Base-by-base conservation (phyloP, 495 filamentous ascomycete genomes). In the Penicillium desertorum region DNA sequence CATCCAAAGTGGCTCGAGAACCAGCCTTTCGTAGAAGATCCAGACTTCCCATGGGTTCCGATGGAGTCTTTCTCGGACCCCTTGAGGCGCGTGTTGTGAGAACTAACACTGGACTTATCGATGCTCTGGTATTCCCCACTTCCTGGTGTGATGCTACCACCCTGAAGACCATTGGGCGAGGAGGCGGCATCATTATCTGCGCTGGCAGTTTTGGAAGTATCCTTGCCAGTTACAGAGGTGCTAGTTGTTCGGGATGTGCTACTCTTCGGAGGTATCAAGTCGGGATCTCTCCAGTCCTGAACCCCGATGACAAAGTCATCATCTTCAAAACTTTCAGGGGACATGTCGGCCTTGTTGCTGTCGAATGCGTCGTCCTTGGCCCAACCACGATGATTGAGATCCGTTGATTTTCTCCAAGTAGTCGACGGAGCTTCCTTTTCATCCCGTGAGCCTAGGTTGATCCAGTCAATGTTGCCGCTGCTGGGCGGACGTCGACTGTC, bases 251-350 rank as follows among this genome's bases (percentile, higher is more conserved):
- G 53, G 34, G 70, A 58, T 8, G 62, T 58, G 20, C 69, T 74
- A 49, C 58, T 66, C 44, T 72, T 74, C 10, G 72, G 58, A 30
- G 70, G 66, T 45, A 91, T 80, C 17, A 95, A 75, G 65, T 95
- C 90, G 4, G 90, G 88, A 65, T 96, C 91, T 54, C 91, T 85
- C 91, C 91, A 96, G 62, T 96, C 91, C 59, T 96, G 91, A 12
- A 95, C 86, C 3, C 91, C 91, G 67, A 95, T 96, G n/a, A 90
- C 83, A 69, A 95, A 96, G 51, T 82, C 85, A 71, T 92, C 90
- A 8, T 74, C 78, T 42, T 79, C 69, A 30, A 61, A 67, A 39
- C 54, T 51, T 30, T 64, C 65, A 14, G 63, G 45, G 19, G 55
- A 46, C 12, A 67, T 50, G 8, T 65, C 63, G 11, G 63, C 57